phyloP scores from a whole-genome alignment of 768 basidiomycete genomes.

The Lepiota subincarnata region DNA sequence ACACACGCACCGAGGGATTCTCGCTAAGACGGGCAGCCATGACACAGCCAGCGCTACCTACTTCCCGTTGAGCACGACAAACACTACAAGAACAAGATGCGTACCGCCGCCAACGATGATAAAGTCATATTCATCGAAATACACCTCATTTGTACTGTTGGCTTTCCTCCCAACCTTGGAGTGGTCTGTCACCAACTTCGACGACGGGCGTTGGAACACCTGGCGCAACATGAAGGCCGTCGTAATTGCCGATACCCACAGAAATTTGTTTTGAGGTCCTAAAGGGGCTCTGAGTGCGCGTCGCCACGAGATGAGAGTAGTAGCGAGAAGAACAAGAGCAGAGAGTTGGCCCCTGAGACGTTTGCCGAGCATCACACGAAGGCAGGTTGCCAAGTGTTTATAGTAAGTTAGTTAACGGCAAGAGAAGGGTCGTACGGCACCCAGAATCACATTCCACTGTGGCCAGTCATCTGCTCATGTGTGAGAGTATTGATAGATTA shows the following conservation, averaged over 20 bases:
- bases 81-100: background rate
- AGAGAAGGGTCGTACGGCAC: background rate
- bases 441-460: slow-evolving; percentile 3
- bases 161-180: slow-evolving; percentile 17
- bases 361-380: background rate
- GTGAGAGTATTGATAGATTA: background rate
- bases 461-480: background rate
- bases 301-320: slow-evolving; percentile 12
- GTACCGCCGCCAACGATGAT: slow-evolving; percentile 54
- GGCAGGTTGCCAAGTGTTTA: no score
- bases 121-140: slow-evolving; percentile 39
- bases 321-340: slow-evolving; percentile 12
- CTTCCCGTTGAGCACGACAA: background rate
- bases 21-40: slow-evolving; percentile 57
- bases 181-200: slow-evolving; percentile 22
- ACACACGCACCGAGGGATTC: slow-evolving; percentile 47
- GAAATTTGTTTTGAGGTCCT: slow-evolving; percentile 11
- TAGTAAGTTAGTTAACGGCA: background rate
- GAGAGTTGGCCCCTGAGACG: slow-evolving; percentile 4
- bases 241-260: slow-evolving; percentile 17
- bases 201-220: slow-evolving; percentile 16
- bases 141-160: background rate
- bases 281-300: slow-evolving; percentile 10
- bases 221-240: slow-evolving; percentile 21
- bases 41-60: slow-evolving; percentile 61